Evolutionary conservation across 768 basidiomycete genomes (phyloP).

Genomic region (Bullera alba): DNA sequence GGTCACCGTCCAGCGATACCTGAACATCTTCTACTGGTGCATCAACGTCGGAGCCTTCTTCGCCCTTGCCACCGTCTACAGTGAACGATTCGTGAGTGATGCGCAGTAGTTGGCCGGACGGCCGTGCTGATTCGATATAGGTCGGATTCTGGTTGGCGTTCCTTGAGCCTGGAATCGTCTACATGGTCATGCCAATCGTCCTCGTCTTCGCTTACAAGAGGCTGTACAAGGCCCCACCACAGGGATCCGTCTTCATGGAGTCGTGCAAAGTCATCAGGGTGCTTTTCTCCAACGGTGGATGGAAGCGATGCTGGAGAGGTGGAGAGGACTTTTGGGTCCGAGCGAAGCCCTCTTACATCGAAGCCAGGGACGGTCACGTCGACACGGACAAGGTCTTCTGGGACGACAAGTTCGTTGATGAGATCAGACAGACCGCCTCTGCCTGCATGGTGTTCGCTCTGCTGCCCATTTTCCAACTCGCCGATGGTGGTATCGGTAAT

Average conservation of each 20-base stretch:
- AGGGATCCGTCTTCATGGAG: conserved; percentile 39
- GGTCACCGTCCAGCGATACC: conserved; percentile 35
- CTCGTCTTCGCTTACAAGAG: conserved; percentile 26
- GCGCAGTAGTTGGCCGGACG: too few species aligned
- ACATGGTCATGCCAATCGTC: conserved; percentile 42
- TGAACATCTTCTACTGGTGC: conserved; percentile 41
- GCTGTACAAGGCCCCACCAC: conserved; percentile 37
- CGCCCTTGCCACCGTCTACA: conserved; percentile 37
- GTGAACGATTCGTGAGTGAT: conserved; percentile 37
- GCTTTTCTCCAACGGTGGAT: conserved; percentile 28
- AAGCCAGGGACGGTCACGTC: conserved; percentile 12
- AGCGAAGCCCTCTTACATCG: conserved; percentile 39
- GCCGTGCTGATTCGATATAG: too few species aligned
- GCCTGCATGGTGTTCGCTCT: conserved; percentile 41
- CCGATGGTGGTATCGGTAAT: conserved; percentile 39
- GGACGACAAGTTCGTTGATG: conserved; percentile 46
- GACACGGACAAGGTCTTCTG: conserved; percentile 28
- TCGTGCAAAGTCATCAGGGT: conserved; percentile 21
- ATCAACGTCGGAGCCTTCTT: conserved; percentile 45
- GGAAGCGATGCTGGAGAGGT: conserved; percentile 18
- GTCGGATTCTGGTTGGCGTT: conserved; percentile 44
- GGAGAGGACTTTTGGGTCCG: conserved; percentile 39
- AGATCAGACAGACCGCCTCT: conserved; percentile 32
- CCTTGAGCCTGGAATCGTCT: conserved; percentile 39
- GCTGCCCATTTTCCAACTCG: conserved; percentile 41